phyloP scores from a whole-genome alignment of 768 basidiomycete species.

The Suillus americanus region DNA sequence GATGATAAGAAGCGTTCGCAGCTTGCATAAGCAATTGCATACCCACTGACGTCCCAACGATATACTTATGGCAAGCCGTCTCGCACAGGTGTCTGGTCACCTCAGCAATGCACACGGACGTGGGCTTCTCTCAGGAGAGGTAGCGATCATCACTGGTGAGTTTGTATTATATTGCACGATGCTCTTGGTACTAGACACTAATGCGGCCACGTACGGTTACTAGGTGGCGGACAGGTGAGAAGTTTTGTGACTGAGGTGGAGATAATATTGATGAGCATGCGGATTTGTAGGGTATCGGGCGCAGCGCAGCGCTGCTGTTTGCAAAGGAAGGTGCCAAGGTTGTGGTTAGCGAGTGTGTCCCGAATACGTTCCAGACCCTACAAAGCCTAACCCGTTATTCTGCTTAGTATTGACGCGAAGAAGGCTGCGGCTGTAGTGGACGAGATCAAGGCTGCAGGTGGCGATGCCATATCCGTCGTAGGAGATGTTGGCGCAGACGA shows the following conservation, averaged over 20 bases:
- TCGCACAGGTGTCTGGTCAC: constrained; percentile 72
- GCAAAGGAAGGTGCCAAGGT: constrained; percentile 86
- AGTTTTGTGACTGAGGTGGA: not conserved
- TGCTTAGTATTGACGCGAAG: constrained; percentile 64
- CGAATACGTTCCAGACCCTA: not conserved
- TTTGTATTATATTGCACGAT: constrained; percentile 4
- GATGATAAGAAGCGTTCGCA: not conserved
- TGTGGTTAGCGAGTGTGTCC: constrained; percentile 73
- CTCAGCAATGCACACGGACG: constrained; percentile 48
- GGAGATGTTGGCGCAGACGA: constrained; percentile 85
- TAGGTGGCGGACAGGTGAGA: constrained; percentile 77
- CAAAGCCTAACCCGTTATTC: constrained; percentile 3
- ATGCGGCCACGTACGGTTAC: constrained; percentile 3
- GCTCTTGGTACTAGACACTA: constrained; percentile 2
- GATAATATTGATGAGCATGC: not conserved
- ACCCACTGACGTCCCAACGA: not conserved
- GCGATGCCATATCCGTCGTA: constrained; percentile 69
- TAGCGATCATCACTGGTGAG: constrained; percentile 84
- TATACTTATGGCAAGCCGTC: constrained; percentile 49
- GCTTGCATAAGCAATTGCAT: not conserved
- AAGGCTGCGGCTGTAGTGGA: constrained; percentile 64
- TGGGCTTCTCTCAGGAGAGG: constrained; percentile 72
- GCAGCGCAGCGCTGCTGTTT: constrained; percentile 71
- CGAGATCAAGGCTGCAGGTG: constrained; percentile 73
- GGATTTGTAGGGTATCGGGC: constrained; percentile 68